These are phyloP conservation scores for Sporothrix euskadiensis DNA, from an alignment of 2,329 filamentous ascomycete species.

Conservation along the genomic window DNA sequence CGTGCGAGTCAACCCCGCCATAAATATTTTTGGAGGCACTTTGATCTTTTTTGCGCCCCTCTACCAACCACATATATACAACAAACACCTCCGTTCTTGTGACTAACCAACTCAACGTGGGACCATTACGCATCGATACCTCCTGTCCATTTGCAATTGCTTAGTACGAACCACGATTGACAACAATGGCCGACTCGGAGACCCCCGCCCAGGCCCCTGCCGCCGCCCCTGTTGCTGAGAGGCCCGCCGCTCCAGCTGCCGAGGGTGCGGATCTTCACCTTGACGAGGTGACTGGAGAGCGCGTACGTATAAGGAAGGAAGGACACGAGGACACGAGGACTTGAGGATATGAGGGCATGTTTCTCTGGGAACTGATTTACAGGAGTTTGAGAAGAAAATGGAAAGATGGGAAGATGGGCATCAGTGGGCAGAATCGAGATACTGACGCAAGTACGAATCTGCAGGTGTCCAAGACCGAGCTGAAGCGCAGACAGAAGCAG, in stretches of 20 bases:
- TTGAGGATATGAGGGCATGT: no score
- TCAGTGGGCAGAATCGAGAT: background rate
- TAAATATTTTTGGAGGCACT: constrained; percentile 9
- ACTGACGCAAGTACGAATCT: background rate
- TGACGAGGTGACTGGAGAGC: constrained; percentile 90
- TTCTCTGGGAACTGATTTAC: background rate
- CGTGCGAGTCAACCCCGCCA: constrained; percentile 22
- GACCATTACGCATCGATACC: background rate
- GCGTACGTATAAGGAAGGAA: constrained; percentile 25
- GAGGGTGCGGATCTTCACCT: constrained; percentile 64
- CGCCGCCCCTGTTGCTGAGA: constrained; percentile 22
- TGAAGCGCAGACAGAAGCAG: constrained; percentile 96
- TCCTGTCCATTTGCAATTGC: background rate
- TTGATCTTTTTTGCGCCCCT: constrained; percentile 20
- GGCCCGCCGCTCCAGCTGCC: background rate
- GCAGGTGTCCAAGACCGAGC: constrained; percentile 71
- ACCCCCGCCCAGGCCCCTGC: constrained; percentile 24
- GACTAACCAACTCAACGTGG: background rate
- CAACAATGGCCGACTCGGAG: constrained; percentile 31
- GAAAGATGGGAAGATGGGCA: background rate
- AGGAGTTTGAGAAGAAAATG: no score
- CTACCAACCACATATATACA: background rate
- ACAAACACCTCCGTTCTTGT: background rate
- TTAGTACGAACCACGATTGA: background rate
- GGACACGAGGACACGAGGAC: background rate